phyloP scores from a whole-genome alignment of 1,284 basidiomycete species.

The Ceratobasidium sp. region DNA sequence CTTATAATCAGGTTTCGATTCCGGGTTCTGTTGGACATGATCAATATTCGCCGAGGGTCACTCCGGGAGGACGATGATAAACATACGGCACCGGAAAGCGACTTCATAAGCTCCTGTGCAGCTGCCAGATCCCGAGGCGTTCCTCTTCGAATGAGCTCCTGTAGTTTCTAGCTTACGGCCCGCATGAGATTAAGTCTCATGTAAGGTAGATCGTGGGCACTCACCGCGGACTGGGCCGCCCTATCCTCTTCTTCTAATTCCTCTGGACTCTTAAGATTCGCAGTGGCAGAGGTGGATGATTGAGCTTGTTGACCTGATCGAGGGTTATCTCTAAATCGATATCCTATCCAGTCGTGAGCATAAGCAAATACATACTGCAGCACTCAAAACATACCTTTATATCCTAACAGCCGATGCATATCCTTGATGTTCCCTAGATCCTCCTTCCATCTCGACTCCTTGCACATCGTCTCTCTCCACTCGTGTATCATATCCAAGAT shows the following conservation, averaged over 20 bases:
- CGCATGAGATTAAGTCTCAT: conserved; percentile 15
- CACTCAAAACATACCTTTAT: conserved; percentile 74
- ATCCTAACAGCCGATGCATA: conserved; percentile 95
- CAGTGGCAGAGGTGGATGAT: conserved; percentile 58
- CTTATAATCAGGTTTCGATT: conserved; percentile 92
- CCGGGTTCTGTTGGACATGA: conserved; percentile 75
- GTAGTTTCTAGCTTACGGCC: conserved; percentile 74
- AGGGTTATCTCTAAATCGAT: conserved; percentile 83
- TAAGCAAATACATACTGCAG: neutral
- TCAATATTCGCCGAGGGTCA: neutral
- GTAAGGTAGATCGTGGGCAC: conserved; percentile 46
- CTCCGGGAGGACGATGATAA: neutral
- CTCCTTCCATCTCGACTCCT: conserved; percentile 81
- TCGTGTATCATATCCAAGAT: conserved; percentile 93
- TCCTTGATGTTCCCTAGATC: conserved; percentile 97
- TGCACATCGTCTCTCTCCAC: conserved; percentile 96
- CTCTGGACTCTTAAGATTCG: conserved; percentile 92
- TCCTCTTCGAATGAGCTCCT: conserved; percentile 96
- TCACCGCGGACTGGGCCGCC: conserved; percentile 87
- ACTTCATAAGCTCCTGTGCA: conserved; percentile 98
- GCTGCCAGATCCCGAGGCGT: conserved; percentile 95
- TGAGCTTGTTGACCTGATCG: conserved; percentile 50
- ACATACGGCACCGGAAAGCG: conserved; percentile 85
- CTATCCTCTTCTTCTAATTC: conserved; percentile 97
- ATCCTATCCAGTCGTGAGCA: conserved; percentile 62